Evolutionary conservation across 495 filamentous ascomycete species (phyloP).

Genomic region (Xanthoparmelia taractica): DNA sequence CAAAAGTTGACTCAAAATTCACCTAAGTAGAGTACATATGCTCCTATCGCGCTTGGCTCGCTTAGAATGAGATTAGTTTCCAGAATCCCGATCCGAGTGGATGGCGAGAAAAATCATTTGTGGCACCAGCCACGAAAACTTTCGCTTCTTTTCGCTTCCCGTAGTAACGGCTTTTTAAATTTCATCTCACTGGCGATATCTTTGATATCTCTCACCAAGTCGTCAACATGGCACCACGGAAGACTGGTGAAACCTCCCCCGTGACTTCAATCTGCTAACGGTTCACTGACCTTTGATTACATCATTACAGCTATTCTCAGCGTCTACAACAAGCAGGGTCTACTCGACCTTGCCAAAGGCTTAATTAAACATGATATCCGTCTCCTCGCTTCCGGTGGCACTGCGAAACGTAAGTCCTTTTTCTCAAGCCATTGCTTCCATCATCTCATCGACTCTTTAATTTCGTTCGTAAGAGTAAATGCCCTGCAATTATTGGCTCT

Average conservation of each 20-base stretch:
- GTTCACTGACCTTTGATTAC: not conserved
- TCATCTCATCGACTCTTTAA: not conserved
- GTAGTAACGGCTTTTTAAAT: no score
- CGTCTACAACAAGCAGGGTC: slow-evolving; percentile 96
- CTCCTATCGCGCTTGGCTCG: not conserved
- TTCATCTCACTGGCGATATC: no score
- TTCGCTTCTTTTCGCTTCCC: no score
- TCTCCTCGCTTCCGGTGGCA: slow-evolving; percentile 88
- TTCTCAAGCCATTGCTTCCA: not conserved
- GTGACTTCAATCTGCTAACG: not conserved
- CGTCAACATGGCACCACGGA: not conserved
- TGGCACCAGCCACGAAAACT: no score
- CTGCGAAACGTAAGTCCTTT: slow-evolving; percentile 45
- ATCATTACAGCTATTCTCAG: slow-evolving; percentile 74
- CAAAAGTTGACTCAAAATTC: no score
- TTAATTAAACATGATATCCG: slow-evolving; percentile 84
- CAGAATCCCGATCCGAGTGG: not conserved
- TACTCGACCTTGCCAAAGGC: slow-evolving; percentile 92
- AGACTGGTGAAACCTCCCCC: not conserved
- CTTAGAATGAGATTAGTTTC: not conserved
- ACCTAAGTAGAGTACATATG: no score
- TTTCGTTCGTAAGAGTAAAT: not conserved
- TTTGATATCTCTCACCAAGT: not conserved
- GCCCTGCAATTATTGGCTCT: not conserved
- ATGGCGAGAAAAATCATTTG: no score